Base-by-base conservation (phyloP, 768 basidiomycete genomes). In the Mrakia frigida region DNA sequence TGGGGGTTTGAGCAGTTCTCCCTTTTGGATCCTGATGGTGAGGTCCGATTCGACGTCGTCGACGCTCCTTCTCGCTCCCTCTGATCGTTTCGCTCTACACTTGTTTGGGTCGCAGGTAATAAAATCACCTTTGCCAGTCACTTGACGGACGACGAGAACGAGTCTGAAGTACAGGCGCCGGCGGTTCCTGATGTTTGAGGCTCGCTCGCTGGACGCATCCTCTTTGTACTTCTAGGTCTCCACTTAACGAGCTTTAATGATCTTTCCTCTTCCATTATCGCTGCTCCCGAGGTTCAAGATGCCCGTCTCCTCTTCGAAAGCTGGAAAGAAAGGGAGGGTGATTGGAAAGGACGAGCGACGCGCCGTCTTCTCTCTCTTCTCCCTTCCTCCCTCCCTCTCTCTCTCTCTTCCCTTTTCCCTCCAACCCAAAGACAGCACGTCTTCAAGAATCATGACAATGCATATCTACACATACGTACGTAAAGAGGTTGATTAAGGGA, bases 111-210 rank as follows among this genome's bases (percentile, higher is more conserved):
- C 7, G 2, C 33, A 63, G 61, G 61, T 14, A 60, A 73, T 60
- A 63, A 63, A 37, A 73, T 73, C 43, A 73, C 72, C 23, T 73
- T 73, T 43, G 72, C 72, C 41, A 61, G 59, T 16, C 72, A 73
- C 60, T 37, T 73, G 37, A 73, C 72, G 6, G 72, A 73, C 60
- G 72, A 73, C 31, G 72, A 73, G 23, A 28, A 46, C 4, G 72
- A 73, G 59, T 39, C 72, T 4, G 18, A 73, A 41, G 72, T 73
- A 2, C 72, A 73, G 41, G 72, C 72, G 2, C 25, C 72, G 37
- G 60, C 25, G n/a, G 72, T 63, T 0, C 72, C 60, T 3, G 72
- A 73, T 0, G 56, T 63, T 33, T 73, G 71, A 73, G 18, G n/a
- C n/a, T n/a, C n/a, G n/a, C n/a, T n/a, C n/a, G n/a, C n/a, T n/a